A percentile compares a stretch with the other conserved stretches of the same genome.
Conservation (phyloP, 2,329 filamentous ascomycete species). For the Exserohilum turcica region DNA sequence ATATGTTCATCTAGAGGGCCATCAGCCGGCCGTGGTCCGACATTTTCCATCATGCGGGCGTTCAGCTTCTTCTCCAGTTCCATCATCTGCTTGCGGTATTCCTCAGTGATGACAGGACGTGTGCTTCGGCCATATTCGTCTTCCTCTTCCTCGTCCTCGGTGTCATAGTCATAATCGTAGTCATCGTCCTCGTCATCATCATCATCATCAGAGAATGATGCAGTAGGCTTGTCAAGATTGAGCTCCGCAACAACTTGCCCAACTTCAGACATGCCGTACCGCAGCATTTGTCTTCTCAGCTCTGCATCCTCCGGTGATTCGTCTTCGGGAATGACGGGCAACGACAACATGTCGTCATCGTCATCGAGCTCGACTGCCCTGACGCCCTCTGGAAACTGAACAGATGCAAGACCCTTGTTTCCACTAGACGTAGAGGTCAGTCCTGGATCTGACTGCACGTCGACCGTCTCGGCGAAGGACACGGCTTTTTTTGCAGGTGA, state of each 20-base stretch:
- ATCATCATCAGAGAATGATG: constrained; percentile 58
- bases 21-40: constrained; percentile 56
- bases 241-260: constrained; percentile 92
- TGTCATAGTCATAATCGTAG: constrained; percentile 46
- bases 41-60: constrained; percentile 60
- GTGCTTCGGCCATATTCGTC: constrained; percentile 78
- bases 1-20: constrained; percentile 53
- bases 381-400: constrained; percentile 39
- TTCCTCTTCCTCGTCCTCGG: constrained; percentile 68
- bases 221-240: constrained; percentile 71
- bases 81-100: constrained; percentile 81
- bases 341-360: constrained; percentile 46
- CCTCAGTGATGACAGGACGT: constrained; percentile 68
- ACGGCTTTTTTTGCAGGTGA: constrained; percentile 60
- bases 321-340: constrained; percentile 69
- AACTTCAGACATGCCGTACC: constrained; percentile 86
- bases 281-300: constrained; percentile 84
- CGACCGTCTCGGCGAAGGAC: constrained; percentile 65
- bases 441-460: constrained; percentile 42
- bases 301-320: constrained; percentile 82
- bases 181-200: constrained; percentile 47
- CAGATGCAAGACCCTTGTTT: constrained; percentile 33
- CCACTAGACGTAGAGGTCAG: constrained; percentile 16
- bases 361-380: constrained; percentile 53
- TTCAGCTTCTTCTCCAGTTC: constrained; percentile 81